phyloP scores from a whole-genome alignment of 2,329 filamentous ascomycete species.

The Clarireedia homoeocarpa region DNA sequence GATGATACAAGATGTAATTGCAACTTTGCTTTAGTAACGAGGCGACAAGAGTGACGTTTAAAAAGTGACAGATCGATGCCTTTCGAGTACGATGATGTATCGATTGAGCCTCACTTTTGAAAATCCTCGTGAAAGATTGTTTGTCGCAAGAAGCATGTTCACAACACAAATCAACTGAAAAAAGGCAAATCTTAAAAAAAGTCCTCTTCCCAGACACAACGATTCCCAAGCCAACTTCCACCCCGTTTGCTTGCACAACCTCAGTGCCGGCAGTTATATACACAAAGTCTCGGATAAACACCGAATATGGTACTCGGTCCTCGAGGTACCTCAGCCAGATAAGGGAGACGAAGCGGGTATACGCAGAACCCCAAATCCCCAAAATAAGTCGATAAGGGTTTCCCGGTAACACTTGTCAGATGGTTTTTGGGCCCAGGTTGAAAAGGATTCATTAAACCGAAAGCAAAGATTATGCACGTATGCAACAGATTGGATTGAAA shows the following conservation, averaged over 20 bases:
- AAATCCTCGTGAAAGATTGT: background rate
- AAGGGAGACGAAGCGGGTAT: constrained; percentile 3
- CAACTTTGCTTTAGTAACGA: constrained; percentile 19
- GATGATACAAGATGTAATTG: constrained; percentile 6
- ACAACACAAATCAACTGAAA: background rate
- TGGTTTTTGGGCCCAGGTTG: background rate
- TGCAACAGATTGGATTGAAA: no score
- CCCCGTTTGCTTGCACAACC: constrained; percentile 2
- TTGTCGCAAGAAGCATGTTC: background rate
- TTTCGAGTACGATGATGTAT: background rate
- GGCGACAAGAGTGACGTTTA: background rate
- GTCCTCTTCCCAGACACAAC: background rate
- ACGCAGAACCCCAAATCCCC: background rate
- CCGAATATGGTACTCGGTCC: constrained; percentile 4
- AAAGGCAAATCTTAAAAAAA: background rate
- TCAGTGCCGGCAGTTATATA: background rate
- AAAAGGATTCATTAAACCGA: background rate
- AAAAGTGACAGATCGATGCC: background rate
- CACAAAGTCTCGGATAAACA: constrained; percentile 7
- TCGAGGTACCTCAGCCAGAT: background rate
- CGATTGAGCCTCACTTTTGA: background rate
- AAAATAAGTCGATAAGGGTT: background rate
- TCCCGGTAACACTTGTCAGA: constrained; percentile 1
- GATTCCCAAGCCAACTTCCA: background rate
- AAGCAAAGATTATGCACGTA: background rate